Percentiles rank a stretch among this genome's conserved stretches.
Conservation (phyloP, 1,139 yeast genomes). For the Yamadazyma diddensiae region DNA sequence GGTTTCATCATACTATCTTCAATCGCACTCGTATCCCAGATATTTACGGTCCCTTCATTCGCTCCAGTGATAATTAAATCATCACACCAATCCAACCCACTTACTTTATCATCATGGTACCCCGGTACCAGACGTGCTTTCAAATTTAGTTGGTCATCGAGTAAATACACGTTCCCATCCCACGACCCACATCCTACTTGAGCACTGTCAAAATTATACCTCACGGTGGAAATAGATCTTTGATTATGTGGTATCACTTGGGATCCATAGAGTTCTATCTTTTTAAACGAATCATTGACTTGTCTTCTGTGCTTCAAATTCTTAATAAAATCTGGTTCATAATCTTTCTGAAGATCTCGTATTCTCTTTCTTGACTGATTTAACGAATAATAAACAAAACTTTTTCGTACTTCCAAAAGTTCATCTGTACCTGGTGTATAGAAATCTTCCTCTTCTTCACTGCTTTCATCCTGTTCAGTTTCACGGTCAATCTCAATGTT, state of each 20-base stretch:
- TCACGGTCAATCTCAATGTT: conserved; percentile 18
- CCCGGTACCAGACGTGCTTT: conserved; percentile 25
- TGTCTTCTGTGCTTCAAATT: conserved; percentile 44
- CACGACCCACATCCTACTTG: conserved; percentile 73
- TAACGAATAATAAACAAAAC: conserved; percentile 53
- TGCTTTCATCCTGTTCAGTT: conserved; percentile 42
- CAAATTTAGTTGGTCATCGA: conserved; percentile 26
- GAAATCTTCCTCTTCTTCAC: conserved; percentile 74
- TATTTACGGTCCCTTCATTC: conserved; percentile 53
- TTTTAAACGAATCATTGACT: conserved; percentile 33
- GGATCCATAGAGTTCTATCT: conserved; percentile 57
- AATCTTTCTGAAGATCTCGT: conserved; percentile 18
- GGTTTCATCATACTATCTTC: conserved; percentile 7
- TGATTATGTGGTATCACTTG: conserved; percentile 58
- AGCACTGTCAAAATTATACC: conserved; percentile 36
- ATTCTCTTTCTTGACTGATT: conserved; percentile 43
- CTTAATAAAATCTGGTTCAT: conserved; percentile 25
- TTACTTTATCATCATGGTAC: conserved; percentile 57
- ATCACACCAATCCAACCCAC: conserved; percentile 66
- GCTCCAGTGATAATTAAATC: conserved; percentile 54
- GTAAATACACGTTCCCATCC: conserved; percentile 67
- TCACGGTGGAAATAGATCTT: conserved; percentile 64
- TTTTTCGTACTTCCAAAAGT: conserved; percentile 52
- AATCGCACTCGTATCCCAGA: conserved; percentile 39
- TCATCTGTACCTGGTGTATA: conserved; percentile 74